Percentiles rank a stretch among this genome's conserved stretches.
These are phyloP conservation scores for Coleophoma cylindrospora DNA, from an alignment of 2,329 filamentous ascomycete genomes.

Conservation along the genomic window DNA sequence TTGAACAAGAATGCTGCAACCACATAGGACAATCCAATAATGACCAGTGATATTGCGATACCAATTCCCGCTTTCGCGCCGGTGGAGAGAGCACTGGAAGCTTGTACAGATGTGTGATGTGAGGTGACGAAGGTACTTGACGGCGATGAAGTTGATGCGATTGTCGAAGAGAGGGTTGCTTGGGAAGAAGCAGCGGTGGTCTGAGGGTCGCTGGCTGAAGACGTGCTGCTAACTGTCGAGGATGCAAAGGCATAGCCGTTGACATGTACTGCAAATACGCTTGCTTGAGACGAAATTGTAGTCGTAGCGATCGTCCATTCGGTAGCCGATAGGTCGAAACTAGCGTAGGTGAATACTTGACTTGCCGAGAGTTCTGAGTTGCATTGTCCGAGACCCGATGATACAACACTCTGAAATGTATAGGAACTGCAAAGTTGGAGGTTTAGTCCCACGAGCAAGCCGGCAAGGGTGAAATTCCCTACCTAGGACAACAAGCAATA, in stretches of 20 bases:
- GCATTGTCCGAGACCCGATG: constrained; percentile 1
- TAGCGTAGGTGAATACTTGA: constrained; percentile 4
- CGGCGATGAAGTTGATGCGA: not conserved
- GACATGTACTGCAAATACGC: constrained; percentile 3
- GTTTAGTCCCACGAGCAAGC: not conserved
- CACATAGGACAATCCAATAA: not conserved
- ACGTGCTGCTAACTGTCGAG: not conserved
- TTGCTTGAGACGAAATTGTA: not conserved
- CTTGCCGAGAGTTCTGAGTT: constrained; percentile 2
- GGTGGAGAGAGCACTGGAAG: not conserved
- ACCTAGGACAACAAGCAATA: constrained; percentile 6
- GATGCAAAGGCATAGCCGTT: constrained; percentile 6
- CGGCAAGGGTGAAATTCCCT: not conserved
- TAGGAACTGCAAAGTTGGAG: not conserved
- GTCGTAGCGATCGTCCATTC: not conserved
- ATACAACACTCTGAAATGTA: constrained; percentile 1
- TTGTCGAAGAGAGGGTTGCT: not conserved
- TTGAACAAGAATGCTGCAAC: not conserved
- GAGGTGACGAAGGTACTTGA: not conserved
- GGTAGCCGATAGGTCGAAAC: not conserved
- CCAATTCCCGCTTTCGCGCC: constrained; percentile 1
- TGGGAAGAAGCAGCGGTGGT: not conserved
- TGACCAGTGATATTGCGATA: not conserved
- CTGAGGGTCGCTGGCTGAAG: not conserved
- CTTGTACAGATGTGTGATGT: not conserved